phyloP scores from a whole-genome alignment of 2,329 filamentous ascomycete species.

The Microdochium nivale region DNA sequence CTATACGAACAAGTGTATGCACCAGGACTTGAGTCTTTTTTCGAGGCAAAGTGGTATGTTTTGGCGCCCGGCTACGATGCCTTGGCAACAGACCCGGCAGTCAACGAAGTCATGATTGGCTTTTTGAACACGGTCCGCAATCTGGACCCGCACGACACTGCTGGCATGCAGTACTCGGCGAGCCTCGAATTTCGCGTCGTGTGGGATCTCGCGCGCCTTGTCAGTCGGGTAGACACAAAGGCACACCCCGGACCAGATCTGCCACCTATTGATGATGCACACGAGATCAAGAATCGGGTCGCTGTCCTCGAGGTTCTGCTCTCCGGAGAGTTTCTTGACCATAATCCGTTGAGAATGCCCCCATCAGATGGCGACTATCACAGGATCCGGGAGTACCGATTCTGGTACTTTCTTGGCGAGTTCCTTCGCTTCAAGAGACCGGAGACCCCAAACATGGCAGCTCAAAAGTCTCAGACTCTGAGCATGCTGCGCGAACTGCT shows the following conservation, averaged over 20 bases:
- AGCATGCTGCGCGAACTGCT: constrained; percentile 59
- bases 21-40: constrained; percentile 62
- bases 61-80: constrained; percentile 31
- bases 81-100: constrained; percentile 41
- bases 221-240: constrained; percentile 25
- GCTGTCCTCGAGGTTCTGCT: constrained; percentile 69
- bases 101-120: constrained; percentile 59
- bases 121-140: constrained; percentile 49
- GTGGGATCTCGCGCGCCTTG: constrained; percentile 49
- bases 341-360: constrained; percentile 46
- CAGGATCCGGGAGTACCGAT: constrained; percentile 58
- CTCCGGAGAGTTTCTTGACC: constrained; percentile 56
- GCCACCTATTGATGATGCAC: constrained; percentile 47
- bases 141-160: constrained; percentile 38
- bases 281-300: constrained; percentile 61
- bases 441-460: constrained; percentile 35
- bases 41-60: constrained; percentile 80
- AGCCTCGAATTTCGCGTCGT: constrained; percentile 49
- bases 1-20: constrained; percentile 72
- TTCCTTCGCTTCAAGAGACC: constrained; percentile 58
- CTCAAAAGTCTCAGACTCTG: constrained; percentile 58
- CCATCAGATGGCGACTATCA: constrained; percentile 42
- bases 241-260: constrained; percentile 23
- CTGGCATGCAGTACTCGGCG: constrained; percentile 43
- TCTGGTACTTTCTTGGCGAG: constrained; percentile 73